Evolutionary conservation across 306 rosid species (phyloP).

Genomic region (Cercis canadensis): DNA sequence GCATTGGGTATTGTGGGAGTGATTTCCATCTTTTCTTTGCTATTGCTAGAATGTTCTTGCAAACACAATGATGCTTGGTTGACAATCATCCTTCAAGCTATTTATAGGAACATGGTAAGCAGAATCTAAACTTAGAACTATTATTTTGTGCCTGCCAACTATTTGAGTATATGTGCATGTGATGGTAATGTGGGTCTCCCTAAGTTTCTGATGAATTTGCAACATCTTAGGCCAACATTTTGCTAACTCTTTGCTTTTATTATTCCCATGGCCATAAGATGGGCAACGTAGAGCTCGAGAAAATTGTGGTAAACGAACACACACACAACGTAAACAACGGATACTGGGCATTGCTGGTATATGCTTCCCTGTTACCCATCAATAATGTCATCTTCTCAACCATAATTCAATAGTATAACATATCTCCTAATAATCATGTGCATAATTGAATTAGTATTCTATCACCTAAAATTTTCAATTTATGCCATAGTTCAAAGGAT

Average conservation of each 20-base stretch:
- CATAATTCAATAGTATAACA: slow-evolving; percentile 34
- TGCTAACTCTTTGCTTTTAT: slow-evolving; percentile 32
- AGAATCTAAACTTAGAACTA: slow-evolving; percentile 24
- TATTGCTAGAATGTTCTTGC: slow-evolving; percentile 22
- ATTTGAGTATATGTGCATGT: slow-evolving; percentile 46
- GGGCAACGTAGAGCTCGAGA: slow-evolving; percentile 20
- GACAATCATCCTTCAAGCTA: slow-evolving; percentile 28
- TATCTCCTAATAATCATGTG: slow-evolving; percentile 29
- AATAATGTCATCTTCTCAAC: slow-evolving; percentile 27
- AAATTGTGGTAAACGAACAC: slow-evolving; percentile 33
- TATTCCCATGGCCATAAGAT: slow-evolving; percentile 41
- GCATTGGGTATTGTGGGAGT: slow-evolving; percentile 25
- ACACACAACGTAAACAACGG: slow-evolving; percentile 29
- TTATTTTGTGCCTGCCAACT: slow-evolving; percentile 27
- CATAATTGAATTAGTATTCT: slow-evolving; percentile 31
- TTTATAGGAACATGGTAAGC: slow-evolving; percentile 43
- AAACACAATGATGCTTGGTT: slow-evolving; percentile 43
- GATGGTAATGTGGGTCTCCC: slow-evolving; percentile 47
- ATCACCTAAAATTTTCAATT: slow-evolving; percentile 23
- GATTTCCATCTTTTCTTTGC: slow-evolving; percentile 43
- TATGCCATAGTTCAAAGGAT: slow-evolving; percentile 38
- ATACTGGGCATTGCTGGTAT: slow-evolving; percentile 39
- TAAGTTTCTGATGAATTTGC: slow-evolving; percentile 45
- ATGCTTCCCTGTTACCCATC: slow-evolving; percentile 34
- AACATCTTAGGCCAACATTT: slow-evolving; percentile 41